phyloP scores from a whole-genome alignment of 352 stramenopile species.

The Elongisporangium anandrum region DNA sequence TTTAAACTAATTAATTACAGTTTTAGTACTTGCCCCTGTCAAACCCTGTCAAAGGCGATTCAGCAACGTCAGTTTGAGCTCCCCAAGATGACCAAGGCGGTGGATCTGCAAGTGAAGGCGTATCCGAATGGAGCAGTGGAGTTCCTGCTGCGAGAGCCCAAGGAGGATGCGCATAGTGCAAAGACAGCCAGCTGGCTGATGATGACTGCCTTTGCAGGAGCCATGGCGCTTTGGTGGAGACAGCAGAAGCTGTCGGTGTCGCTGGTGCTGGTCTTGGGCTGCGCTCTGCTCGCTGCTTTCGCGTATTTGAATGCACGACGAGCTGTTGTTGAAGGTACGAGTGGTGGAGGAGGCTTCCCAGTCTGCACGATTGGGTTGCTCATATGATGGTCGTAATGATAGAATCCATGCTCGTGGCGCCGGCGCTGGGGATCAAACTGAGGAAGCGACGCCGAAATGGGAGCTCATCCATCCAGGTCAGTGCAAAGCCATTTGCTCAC shows the following conservation, averaged over 20 bases:
- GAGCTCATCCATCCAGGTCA: conserved; percentile 19
- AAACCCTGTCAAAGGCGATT: too few species aligned
- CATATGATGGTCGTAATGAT: not conserved
- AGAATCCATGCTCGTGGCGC: conserved; percentile 80
- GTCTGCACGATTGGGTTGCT: not conserved
- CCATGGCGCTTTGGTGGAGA: not conserved
- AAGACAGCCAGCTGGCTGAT: not conserved
- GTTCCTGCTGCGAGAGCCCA: not conserved
- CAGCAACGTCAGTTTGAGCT: not conserved
- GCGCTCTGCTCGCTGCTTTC: not conserved
- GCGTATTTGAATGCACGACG: not conserved
- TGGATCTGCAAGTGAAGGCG: not conserved
- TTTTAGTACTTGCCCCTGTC: not conserved
- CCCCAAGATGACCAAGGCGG: too few species aligned
- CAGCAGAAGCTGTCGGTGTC: not conserved
- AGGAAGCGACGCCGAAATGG: conserved; percentile 54
- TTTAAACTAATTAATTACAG: not conserved
- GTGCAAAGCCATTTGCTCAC: too few species aligned
- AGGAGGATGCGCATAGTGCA: not conserved
- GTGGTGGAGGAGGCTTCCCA: too few species aligned
- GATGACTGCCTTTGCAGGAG: not conserved
- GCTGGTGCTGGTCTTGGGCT: not conserved
- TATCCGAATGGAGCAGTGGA: not conserved
- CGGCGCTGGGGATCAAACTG: conserved; percentile 68
- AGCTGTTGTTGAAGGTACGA: conserved; percentile 21